Percentiles rank a stretch among this genome's conserved stretches.
Evolutionary conservation across 345 rosid genomes (phyloP).

Genomic region (Pistacia integerrima): DNA sequence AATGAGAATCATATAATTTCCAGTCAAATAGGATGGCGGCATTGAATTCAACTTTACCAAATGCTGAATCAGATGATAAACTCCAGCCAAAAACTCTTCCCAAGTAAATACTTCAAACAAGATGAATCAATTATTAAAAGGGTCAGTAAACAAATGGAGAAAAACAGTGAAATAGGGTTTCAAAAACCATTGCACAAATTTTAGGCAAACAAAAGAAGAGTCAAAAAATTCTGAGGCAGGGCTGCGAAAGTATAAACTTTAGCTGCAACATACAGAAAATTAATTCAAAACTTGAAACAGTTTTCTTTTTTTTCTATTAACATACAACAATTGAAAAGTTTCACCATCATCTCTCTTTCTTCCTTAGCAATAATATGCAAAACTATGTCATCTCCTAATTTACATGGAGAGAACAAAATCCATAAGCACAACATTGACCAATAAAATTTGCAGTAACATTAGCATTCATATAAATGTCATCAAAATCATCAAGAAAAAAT

Average conservation of each 20-base stretch:
- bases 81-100: background rate
- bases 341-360: too few species aligned
- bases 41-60: background rate
- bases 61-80: background rate
- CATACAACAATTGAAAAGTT: background rate
- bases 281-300: background rate
- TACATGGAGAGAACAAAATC: background rate
- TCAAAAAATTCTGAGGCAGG: background rate
- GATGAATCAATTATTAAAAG: background rate
- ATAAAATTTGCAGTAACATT: background rate
- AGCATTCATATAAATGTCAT: background rate
- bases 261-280: background rate
- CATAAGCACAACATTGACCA: background rate
- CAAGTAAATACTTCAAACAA: background rate
- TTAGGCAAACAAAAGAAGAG: background rate
- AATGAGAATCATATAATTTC: background rate
- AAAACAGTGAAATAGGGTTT: background rate
- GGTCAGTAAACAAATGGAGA: background rate
- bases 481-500: background rate
- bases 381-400: background rate
- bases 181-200: background rate
- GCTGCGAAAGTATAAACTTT: background rate
- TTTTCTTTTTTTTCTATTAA: background rate
- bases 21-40: background rate
- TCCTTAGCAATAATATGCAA: too few species aligned